Conservation (phyloP, 2,329 filamentous ascomycete genomes). For the Neophaeococcomyces aloes region DNA sequence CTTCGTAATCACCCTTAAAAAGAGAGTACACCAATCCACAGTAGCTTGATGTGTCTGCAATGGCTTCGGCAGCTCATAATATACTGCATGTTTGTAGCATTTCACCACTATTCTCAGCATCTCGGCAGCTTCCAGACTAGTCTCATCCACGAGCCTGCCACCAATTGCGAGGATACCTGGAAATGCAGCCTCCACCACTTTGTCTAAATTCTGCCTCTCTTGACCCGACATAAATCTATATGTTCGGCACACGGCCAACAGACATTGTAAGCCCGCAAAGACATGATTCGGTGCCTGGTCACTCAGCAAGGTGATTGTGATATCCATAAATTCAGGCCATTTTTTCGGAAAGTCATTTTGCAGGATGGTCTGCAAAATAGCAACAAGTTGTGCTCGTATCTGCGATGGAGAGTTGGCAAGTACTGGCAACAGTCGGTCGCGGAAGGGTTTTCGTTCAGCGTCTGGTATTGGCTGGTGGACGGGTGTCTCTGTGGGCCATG, state of each 20-base stretch:
- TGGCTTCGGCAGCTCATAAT: constrained; percentile 74
- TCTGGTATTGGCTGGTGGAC: constrained; percentile 69
- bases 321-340: constrained; percentile 91
- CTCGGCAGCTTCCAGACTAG: constrained; percentile 86
- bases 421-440: constrained; percentile 78
- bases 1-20: constrained; percentile 82
- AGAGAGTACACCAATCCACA: constrained; percentile 92
- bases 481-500: constrained; percentile 74
- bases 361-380: constrained; percentile 89
- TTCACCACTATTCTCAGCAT: constrained; percentile 94
- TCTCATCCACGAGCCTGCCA: constrained; percentile 78
- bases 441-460: constrained; percentile 76
- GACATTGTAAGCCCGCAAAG: constrained; percentile 84
- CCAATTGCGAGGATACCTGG: constrained; percentile 78
- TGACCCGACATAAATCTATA: constrained; percentile 89
- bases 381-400: constrained; percentile 85
- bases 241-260: constrained; percentile 87
- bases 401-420: constrained; percentile 69
- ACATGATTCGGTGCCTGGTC: constrained; percentile 78
- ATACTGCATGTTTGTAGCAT: constrained; percentile 96
- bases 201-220: constrained; percentile 76
- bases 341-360: constrained; percentile 88
- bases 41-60: constrained; percentile 73
- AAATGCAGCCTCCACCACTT: constrained; percentile 85
- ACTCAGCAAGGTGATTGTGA: constrained; percentile 78